Conservation (phyloP, 2,329 filamentous ascomycete genomes). For the Cladosporium sp. region DNA sequence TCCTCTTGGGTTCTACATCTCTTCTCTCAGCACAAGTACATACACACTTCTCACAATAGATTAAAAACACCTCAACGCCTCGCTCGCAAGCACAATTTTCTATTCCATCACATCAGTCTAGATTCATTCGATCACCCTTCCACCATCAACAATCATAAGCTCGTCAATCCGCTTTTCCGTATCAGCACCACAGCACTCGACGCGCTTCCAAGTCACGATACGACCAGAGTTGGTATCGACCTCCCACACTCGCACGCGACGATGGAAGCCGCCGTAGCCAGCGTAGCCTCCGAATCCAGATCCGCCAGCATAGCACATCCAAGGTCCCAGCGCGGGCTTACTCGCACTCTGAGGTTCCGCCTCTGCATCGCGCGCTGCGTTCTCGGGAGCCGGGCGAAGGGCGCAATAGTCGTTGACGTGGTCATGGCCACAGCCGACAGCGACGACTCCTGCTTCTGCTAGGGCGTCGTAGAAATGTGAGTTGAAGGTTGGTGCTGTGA, state of each 20-base stretch:
- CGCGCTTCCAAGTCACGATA: conserved; percentile 86
- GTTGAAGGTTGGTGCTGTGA: conserved; percentile 86
- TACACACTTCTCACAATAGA: no score
- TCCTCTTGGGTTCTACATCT: no score
- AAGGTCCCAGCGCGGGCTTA: conserved; percentile 48
- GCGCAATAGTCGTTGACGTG: conserved; percentile 97
- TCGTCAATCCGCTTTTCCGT: conserved; percentile 53
- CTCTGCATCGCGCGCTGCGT: conserved; percentile 8
- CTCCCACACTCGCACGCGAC: conserved; percentile 83
- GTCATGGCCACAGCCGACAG: conserved; percentile 91
- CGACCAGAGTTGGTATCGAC: conserved; percentile 87
- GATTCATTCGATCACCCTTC: conserved; percentile 41
- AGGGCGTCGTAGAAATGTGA: conserved; percentile 89
- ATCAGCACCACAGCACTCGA: conserved; percentile 58
- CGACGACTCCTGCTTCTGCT: conserved; percentile 76
- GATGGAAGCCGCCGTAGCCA: conserved; percentile 79
- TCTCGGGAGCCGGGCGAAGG: conserved; percentile 42
- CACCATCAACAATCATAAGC: conserved; percentile 58
- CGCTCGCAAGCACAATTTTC: neutral
- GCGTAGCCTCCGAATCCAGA: conserved; percentile 93
- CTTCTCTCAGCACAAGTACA: no score
- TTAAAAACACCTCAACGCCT: neutral
- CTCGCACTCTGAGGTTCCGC: conserved; percentile 18
- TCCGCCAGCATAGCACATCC: conserved; percentile 98
- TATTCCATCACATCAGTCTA: neutral